Conservation (phyloP, 2,329 filamentous ascomycete species). For the Exophiala phaeomuriformis region DNA sequence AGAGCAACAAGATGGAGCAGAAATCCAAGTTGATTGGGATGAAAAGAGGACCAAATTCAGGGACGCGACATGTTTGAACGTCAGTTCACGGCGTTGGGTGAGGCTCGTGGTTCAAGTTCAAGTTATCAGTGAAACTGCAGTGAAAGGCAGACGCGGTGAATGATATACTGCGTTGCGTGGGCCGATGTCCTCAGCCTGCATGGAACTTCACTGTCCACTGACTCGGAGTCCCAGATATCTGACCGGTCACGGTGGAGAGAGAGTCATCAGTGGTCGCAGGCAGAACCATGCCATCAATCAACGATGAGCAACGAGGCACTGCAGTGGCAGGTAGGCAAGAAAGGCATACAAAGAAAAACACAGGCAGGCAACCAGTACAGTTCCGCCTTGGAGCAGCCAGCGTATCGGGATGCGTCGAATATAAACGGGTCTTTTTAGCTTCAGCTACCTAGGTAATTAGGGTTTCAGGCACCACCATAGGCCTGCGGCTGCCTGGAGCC, state of each 20-base stretch:
- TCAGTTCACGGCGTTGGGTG: not conserved
- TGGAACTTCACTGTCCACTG: too few species aligned
- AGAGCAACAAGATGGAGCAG: not conserved
- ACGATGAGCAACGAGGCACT: not conserved
- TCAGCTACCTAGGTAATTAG: too few species aligned
- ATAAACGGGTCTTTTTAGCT: too few species aligned
- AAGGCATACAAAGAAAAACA: not conserved
- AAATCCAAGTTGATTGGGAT: not conserved
- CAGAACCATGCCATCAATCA: too few species aligned
- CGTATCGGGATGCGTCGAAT: not conserved
- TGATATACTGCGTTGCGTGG: not conserved
- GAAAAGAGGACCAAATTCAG: not conserved
- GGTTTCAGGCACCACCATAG: too few species aligned
- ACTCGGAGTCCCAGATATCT: not conserved
- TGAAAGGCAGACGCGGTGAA: not conserved
- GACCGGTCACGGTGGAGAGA: not conserved
- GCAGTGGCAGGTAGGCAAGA: not conserved
- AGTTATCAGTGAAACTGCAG: not conserved
- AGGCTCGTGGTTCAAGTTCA: not conserved
- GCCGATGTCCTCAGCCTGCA: not conserved
- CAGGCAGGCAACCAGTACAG: not conserved
- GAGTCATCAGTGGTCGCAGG: too few species aligned
- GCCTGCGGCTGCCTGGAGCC: too few species aligned
- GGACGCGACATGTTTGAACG: constrained; percentile 2
- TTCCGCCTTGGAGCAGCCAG: not conserved